phyloP scores from a whole-genome alignment of 805 yeast genomes.

The Barnettozyma siamensis region DNA sequence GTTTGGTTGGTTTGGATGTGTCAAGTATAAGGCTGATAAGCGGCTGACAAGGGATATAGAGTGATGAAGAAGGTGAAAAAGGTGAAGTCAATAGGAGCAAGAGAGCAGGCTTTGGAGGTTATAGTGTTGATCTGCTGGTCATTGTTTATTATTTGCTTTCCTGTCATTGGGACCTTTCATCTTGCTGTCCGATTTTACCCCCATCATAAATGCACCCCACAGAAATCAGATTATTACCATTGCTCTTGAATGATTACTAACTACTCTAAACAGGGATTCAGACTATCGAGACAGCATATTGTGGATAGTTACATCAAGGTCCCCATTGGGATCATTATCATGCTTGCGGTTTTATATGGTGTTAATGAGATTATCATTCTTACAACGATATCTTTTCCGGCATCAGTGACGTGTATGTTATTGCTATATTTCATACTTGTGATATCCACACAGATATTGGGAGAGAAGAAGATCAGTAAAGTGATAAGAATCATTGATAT shows the following conservation, averaged over 20 bases:
- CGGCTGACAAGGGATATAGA: too few species aligned
- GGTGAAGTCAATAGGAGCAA: too few species aligned
- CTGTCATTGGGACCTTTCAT: too few species aligned
- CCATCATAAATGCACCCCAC: neutral
- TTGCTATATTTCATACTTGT: constrained; percentile 45
- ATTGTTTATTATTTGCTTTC: too few species aligned
- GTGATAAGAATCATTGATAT: constrained; percentile 39
- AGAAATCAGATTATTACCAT: neutral
- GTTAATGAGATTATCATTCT: constrained; percentile 22
- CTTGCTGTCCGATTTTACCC: too few species aligned
- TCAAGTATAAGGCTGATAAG: too few species aligned
- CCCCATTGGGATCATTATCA: constrained; percentile 20
- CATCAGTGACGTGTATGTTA: constrained; percentile 68
- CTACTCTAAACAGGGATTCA: constrained; percentile 14
- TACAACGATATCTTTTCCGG: constrained; percentile 48
- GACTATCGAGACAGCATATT: constrained; percentile 16
- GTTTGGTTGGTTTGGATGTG: too few species aligned
- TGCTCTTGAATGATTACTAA: neutral
- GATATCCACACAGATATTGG: constrained; percentile 31
- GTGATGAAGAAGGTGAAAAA: too few species aligned
- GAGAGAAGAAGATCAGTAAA: constrained; percentile 27
- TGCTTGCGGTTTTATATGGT: constrained; percentile 20
- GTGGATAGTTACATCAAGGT: constrained; percentile 19
- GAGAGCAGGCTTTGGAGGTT: too few species aligned
- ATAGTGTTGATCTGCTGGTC: too few species aligned